Evolutionary conservation across 2,329 filamentous ascomycete species (phyloP).

Genomic region (Dothidotthia symphoricarpi): DNA sequence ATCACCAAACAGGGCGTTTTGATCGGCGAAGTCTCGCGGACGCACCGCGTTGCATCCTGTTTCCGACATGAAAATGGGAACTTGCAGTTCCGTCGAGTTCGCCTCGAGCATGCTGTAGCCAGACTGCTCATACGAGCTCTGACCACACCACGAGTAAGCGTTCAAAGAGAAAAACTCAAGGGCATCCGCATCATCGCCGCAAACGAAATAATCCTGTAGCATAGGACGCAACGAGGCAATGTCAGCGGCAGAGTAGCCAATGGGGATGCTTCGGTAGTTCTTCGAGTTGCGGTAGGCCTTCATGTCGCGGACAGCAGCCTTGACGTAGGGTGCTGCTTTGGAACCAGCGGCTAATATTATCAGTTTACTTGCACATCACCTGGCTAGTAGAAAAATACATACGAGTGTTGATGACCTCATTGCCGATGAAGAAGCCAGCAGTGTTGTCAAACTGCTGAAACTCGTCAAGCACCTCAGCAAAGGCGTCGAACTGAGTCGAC

Average conservation of each 20-base stretch:
- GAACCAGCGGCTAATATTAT: constrained; percentile 47
- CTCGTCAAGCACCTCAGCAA: constrained; percentile 70
- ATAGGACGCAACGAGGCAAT: constrained; percentile 68
- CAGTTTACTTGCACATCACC: constrained; percentile 4
- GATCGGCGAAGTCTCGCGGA: constrained; percentile 67
- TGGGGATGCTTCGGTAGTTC: constrained; percentile 75
- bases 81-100: constrained; percentile 64
- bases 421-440: constrained; percentile 75
- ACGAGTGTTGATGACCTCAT: constrained; percentile 70
- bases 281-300: constrained; percentile 76
- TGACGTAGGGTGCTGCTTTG: constrained; percentile 75
- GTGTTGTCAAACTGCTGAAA: constrained; percentile 78
- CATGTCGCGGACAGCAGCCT: constrained; percentile 76
- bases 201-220: constrained; percentile 74
- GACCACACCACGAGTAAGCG: constrained; percentile 66
- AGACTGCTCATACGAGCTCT: constrained; percentile 55
- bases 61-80: constrained; percentile 70
- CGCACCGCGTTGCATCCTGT: constrained; percentile 72
- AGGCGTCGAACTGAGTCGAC: constrained; percentile 65
- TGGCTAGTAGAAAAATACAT: constrained; percentile 7
- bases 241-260: constrained; percentile 86
- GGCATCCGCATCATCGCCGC: constrained; percentile 67
- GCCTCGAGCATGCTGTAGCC: constrained; percentile 69
- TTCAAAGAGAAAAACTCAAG: constrained; percentile 86
- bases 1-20: constrained; percentile 73